Evolutionary conservation across 2,329 filamentous ascomycete species (phyloP), one percentile per base, ranked within the genome.

Genomic region (Westerdykella aurantiaca): DNA sequence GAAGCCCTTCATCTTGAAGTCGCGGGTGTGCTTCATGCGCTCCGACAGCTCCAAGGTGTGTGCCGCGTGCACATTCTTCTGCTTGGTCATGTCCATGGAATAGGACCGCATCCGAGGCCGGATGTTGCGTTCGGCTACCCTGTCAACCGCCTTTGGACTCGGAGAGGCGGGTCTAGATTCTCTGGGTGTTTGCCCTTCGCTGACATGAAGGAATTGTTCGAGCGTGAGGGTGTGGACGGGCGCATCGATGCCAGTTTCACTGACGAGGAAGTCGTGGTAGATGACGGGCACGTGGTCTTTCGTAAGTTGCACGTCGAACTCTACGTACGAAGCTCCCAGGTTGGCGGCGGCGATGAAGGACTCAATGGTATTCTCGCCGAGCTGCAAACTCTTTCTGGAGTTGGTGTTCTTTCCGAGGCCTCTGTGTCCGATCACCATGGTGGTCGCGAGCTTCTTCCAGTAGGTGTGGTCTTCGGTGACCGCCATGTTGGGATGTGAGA

Each of bases 201-300:
- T 90, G 56, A 95, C 83, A 63, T 95, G 88, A 16, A 97, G 77
- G 62, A 97, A 97, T 74, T 96, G 93, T 61, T 98, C 91, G 4
- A 97, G 72, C 0, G 93, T 98, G 51, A 98, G 74, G 0, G 88
- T 95, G 63, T 98, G 93, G 1, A 98, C 91, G 0, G 93, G 93
- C 0, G 93, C 93, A 61, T 98, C 93, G 42, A 96, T 93, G 9
- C 94, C 93, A 0, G 93, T 97, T 69, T 98, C 93, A 62, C 89
- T 95, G 64, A 98, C 93, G 12, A 97, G 76, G 61, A 98, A 98
- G 67, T 98, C 93, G 63, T 98, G 93, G 63, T 98, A 98, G 58
- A 98, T 95, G 52, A 98, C 91, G 0, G 93, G 93, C 1, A 98
- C 89, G 58, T 94, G 89, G 63, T 98, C 93, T 62, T 98, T 98